Base-by-base conservation (phyloP, 1,284 basidiomycete species). In the Trametes polyzona region DNA sequence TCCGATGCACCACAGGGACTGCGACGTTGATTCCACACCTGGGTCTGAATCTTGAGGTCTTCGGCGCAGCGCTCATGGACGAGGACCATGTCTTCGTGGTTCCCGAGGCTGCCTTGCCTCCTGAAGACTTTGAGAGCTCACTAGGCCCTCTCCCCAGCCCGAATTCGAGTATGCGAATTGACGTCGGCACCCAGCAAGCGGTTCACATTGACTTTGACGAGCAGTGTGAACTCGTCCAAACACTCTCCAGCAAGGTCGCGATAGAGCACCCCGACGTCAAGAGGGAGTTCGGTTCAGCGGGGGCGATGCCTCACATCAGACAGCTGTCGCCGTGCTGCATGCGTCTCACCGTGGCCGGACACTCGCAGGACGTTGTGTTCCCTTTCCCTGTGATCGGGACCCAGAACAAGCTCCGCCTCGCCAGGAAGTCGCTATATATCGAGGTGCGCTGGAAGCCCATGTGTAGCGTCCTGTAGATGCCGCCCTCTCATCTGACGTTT, bases 351-450 rank as follows among this genome's bases (percentile, higher is more conserved):
- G 26, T 79, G 14, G 71, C 27, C 2, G 49, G 48, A 1, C 52
- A 50, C 39, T 40, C 21, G 0, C 72, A 74, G 39, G 57, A 65
- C 30, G 50, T 77, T 5, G 19, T 58, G 9, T 77, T 67, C 58
- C 74, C 76, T 9, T 69, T 73, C 42, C 73, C 74, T 11, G 60
- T 78, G 7, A 44, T 66, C 2, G 74, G 70, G 6, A 64, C 58
- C 5, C 61, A 69, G 35, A 42, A 57, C 10, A 81, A 73, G 62
- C 53, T 78, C 2, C 74, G 79, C 5, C 64, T 84, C 29, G 83
- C 81, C 7, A 75, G 83, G 27, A 80, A 78, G 58, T 84, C 82
- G 3, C 71, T 65, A 16, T 84, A 79, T 57, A 72, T 84, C 7
- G 82, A 86, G 72, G 83, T 83, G 81, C n/a, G n/a, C n/a, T n/a